Evolutionary conservation across 441 rosid genomes (phyloP).

Genomic region (Jatropha podagrica): DNA sequence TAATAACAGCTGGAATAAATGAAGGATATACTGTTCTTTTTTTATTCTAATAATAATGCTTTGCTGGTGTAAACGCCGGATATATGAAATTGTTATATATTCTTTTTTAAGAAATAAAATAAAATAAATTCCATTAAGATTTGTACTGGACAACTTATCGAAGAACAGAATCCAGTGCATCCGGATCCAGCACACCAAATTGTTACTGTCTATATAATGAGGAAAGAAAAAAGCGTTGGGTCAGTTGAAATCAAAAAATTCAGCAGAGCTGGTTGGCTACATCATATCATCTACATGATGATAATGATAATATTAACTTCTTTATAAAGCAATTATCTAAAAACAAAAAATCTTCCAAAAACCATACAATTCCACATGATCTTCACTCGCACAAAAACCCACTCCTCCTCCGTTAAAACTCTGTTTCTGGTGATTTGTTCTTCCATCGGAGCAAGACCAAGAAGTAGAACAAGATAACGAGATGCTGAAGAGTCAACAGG

Average conservation of each 20-base stretch:
- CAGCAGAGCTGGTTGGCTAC: neutral
- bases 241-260: neutral
- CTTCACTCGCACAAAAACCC: neutral
- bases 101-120: too few relatives aligned
- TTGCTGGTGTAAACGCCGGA: too few relatives aligned
- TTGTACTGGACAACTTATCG: neutral
- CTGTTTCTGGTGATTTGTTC: neutral
- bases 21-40: too few relatives aligned
- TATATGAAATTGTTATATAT: too few relatives aligned
- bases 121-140: too few relatives aligned
- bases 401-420: neutral
- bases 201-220: neutral
- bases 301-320: neutral
- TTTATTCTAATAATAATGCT: too few relatives aligned
- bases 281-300: neutral
- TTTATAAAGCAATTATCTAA: neutral
- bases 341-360: neutral
- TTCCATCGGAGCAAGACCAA: neutral
- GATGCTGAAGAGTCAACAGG: slow-evolving; percentile 19
- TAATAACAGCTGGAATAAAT: too few relatives aligned
- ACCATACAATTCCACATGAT: neutral
- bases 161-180: neutral
- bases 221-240: too few relatives aligned
- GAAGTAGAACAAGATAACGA: neutral
- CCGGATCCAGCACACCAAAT: neutral